Evolutionary conservation across 805 yeast genomes (phyloP), one percentile per base, ranked within the genome.

Genomic region (Candida ovalis): DNA sequence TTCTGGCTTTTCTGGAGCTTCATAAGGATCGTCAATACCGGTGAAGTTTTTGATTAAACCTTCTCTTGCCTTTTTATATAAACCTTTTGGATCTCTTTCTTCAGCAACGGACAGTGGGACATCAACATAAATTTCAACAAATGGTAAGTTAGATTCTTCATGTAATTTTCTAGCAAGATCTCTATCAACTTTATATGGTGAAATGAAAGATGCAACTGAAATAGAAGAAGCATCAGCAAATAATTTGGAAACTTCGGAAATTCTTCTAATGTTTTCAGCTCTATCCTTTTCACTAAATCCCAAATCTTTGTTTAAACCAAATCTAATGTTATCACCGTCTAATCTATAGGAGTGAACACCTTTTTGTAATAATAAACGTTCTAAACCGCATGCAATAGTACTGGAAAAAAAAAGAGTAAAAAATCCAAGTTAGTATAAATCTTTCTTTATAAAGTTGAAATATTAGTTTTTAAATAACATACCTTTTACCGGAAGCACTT

Each of bases 81-180:
- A 74, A 12, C 98, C 98, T 74, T 92, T 92, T 54, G 98, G 98
- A 69, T 92, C 98, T 73, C 98, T 88, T 69, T 88, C 79, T 75
- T 92, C 98, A 44, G 97, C 98, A 53, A 92, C 89, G 61, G 85
- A 90, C 44, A 92, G 76, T 32, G 98, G 97, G 40, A 90, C 97
- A 67, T 91, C 96, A 33, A 91, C 92, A 57, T 72, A 90, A 8
- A 92, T 95, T 73, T 91, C 98, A 47, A 91, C 79, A 61, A 91
- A 91, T 46, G 96, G 92, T 53, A 92, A 72, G 38, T 77, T 77
- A 55, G 84, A 80, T 51, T 81, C 81, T 53, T 78, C 81, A 67
- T 91, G 98, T 54, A 91, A 74, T 64, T 85, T 82, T 64, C 98
- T 82, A 30, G 97, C 98, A 56, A 76, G 78, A 47, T 81, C 82